These are phyloP conservation scores for Ramicandelaber brevisporus DNA, from an alignment of 192 early-diverging fungal genomes.

Conservation along the genomic window DNA sequence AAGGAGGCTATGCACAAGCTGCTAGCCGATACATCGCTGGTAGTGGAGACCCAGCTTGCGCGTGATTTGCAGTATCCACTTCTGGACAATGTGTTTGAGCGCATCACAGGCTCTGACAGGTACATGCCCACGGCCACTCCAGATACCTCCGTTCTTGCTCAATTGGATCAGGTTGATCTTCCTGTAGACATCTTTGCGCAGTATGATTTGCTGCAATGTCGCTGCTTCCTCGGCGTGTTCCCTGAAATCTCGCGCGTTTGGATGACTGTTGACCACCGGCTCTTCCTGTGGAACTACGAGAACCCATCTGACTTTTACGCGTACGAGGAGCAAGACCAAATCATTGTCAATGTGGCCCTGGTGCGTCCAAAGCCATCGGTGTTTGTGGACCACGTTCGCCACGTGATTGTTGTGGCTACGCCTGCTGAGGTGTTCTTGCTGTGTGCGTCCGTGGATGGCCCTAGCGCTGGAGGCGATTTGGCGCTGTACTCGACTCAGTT, in stretches of 20 bases:
- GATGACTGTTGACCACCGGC: constrained; percentile 69
- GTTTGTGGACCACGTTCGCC: constrained; percentile 58
- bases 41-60: no score
- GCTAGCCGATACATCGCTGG: no score
- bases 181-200: constrained; percentile 1
- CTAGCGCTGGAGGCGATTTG: constrained; percentile 19
- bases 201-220: constrained; percentile 25
- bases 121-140: no score
- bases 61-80: no score
- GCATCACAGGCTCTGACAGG: no score
- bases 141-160: no score
- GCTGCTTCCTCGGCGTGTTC: constrained; percentile 72
- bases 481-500: constrained; percentile 60
- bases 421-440: constrained; percentile 59
- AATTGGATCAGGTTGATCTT: neutral
- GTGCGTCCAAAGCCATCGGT: constrained; percentile 51
- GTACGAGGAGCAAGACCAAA: constrained; percentile 69
- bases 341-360: constrained; percentile 63
- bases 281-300: constrained; percentile 83
- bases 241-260: constrained; percentile 76
- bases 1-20: no score
- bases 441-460: constrained; percentile 31
- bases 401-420: constrained; percentile 69
- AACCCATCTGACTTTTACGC: constrained; percentile 39
- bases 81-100: no score